These are phyloP conservation scores for Huntiella savannae DNA, from an alignment of 2,329 filamentous ascomycete genomes.

Conservation along the genomic window DNA sequence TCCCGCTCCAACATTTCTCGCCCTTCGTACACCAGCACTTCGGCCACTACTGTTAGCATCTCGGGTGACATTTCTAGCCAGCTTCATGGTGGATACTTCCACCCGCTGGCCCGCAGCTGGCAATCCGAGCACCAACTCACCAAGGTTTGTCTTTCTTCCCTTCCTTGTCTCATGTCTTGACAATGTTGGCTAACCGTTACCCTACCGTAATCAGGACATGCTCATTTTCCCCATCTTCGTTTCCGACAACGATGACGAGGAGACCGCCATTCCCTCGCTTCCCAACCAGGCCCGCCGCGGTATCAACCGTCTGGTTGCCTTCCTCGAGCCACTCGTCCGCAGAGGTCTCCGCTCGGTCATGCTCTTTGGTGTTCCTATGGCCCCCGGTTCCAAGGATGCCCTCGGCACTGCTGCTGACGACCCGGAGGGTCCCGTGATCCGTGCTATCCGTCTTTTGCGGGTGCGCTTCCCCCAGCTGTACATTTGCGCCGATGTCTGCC, in stretches of 20 bases:
- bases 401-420: slow-evolving; percentile 86
- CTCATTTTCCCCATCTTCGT: slow-evolving; percentile 96
- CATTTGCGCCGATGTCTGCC: slow-evolving; percentile 80
- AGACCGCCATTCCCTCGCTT: slow-evolving; percentile 73
- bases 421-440: slow-evolving; percentile 78
- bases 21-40: slow-evolving; percentile 44
- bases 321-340: slow-evolving; percentile 67
- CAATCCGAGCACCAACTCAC: slow-evolving; percentile 71
- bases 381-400: slow-evolving; percentile 66
- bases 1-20: slow-evolving; percentile 43
- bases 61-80: slow-evolving; percentile 63
- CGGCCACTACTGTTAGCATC: slow-evolving; percentile 50
- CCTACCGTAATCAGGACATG: slow-evolving; percentile 51
- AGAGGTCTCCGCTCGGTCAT: slow-evolving; percentile 90
- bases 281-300: slow-evolving; percentile 81
- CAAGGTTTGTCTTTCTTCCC: slow-evolving; percentile 37
- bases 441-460: slow-evolving; percentile 65
- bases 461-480: slow-evolving; percentile 77
- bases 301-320: slow-evolving; percentile 66
- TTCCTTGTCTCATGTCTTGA: not conserved
- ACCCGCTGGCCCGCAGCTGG: slow-evolving; percentile 63
- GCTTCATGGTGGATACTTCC: slow-evolving; percentile 65
- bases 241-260: slow-evolving; percentile 83
- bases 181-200: not conserved
- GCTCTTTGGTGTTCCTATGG: slow-evolving; percentile 81